Conservation (phyloP, 805 yeast species). For the Candida pini region DNA sequence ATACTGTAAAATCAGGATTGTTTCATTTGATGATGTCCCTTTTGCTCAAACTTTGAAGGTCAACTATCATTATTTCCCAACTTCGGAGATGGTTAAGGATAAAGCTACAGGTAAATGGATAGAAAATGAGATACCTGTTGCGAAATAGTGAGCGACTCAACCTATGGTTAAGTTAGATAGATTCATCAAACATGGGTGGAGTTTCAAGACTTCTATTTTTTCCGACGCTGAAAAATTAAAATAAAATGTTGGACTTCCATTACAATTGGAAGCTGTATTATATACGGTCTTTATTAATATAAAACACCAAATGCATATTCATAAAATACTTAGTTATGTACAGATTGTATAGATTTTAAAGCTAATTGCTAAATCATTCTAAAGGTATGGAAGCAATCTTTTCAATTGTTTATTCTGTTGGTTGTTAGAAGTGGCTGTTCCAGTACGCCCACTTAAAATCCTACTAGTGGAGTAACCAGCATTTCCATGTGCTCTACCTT, state of each 20-base stretch:
- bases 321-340: too few relatives aligned
- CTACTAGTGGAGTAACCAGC: constrained; percentile 70
- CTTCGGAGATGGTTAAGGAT: constrained; percentile 53
- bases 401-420: constrained; percentile 55
- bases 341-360: neutral
- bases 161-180: too few relatives aligned
- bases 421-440: constrained; percentile 47
- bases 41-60: constrained; percentile 81
- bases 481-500: constrained; percentile 91
- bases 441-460: constrained; percentile 53
- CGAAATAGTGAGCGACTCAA: constrained; percentile 22
- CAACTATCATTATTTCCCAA: constrained; percentile 84
- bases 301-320: too few relatives aligned
- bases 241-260: too few relatives aligned
- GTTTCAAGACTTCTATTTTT: too few relatives aligned
- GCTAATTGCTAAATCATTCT: neutral
- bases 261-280: too few relatives aligned
- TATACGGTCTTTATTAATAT: too few relatives aligned
- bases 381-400: constrained; percentile 45
- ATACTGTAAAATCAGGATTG: constrained; percentile 74
- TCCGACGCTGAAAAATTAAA: too few relatives aligned
- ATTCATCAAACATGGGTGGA: too few relatives aligned
- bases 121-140: constrained; percentile 41
- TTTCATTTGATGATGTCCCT: constrained; percentile 82
- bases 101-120: constrained; percentile 45